Evolutionary conservation across 1,284 basidiomycete species (phyloP).

Genomic region (Vanrija humicola): DNA sequence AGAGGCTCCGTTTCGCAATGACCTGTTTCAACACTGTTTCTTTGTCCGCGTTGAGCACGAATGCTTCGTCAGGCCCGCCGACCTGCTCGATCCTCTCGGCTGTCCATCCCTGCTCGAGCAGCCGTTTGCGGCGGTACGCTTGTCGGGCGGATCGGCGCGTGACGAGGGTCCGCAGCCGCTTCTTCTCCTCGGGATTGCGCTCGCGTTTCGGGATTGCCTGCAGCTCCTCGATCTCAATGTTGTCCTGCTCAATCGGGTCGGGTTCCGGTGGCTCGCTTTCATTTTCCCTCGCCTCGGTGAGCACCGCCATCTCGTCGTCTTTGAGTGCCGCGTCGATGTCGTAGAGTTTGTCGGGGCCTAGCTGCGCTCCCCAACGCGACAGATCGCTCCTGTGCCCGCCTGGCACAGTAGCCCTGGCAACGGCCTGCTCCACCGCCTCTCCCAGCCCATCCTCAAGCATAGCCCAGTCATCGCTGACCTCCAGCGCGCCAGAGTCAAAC

Average conservation of each 20-base stretch:
- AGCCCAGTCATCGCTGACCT: constrained; percentile 62
- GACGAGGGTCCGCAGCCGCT: constrained; percentile 12
- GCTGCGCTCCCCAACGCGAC: neutral
- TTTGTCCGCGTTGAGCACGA: neutral
- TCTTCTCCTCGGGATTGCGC: constrained; percentile 19
- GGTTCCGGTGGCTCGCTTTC: neutral
- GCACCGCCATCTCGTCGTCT: neutral
- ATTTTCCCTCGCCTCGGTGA: neutral
- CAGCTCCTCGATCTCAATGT: constrained; percentile 18
- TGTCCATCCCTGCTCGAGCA: constrained; percentile 25
- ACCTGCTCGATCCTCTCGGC: constrained; percentile 18
- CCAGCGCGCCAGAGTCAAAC: constrained; percentile 38
- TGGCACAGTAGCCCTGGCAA: neutral
- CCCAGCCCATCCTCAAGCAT: constrained; percentile 60
- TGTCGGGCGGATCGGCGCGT: constrained; percentile 23
- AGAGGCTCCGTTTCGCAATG: neutral
- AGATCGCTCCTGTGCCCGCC: neutral
- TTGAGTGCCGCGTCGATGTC: neutral
- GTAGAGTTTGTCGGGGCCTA: neutral
- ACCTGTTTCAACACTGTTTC: neutral
- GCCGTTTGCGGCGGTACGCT: constrained; percentile 20
- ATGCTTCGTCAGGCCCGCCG: constrained; percentile 32
- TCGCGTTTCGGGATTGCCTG: constrained; percentile 18
- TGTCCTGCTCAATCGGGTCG: constrained; percentile 17
- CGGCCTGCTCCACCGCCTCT: constrained; percentile 18